phyloP scores from a whole-genome alignment of 176 grass and related monocot species.

The Carex littledalei region DNA sequence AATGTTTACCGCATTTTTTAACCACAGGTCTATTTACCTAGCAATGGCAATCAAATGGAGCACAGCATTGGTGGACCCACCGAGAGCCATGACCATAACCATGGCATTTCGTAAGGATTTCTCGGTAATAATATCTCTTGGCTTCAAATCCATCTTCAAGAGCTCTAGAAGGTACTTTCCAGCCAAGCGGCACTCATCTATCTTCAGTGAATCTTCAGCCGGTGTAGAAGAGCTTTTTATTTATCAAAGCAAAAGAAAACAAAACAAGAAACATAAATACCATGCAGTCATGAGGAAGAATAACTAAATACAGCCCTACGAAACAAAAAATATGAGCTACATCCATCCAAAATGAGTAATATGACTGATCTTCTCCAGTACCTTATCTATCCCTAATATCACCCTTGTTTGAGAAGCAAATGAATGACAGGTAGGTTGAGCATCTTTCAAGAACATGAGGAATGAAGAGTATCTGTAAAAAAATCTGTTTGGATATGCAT shows the following conservation, averaged over 20 bases:
- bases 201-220: constrained; percentile 79
- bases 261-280: background rate
- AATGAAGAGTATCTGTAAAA: background rate
- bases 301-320: background rate
- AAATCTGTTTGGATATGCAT: background rate
- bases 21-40: constrained; percentile 38
- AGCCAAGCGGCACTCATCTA: constrained; percentile 79
- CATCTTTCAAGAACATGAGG: background rate
- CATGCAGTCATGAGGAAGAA: background rate
- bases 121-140: constrained; percentile 88
- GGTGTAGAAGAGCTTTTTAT: constrained; percentile 76
- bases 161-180: constrained; percentile 84
- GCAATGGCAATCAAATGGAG: constrained; percentile 98
- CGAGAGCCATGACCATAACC: constrained; percentile 95
- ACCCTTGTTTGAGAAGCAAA: background rate
- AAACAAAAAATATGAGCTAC: background rate
- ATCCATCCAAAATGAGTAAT: background rate
- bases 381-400: background rate
- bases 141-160: constrained; percentile 93
- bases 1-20: background rate
- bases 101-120: constrained; percentile 89
- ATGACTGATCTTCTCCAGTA: background rate
- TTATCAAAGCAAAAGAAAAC: constrained; percentile 24
- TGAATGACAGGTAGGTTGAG: background rate
- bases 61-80: constrained; percentile 96